These are phyloP conservation scores for Amylocarpus encephaloides DNA, from an alignment of 2,329 filamentous ascomycete genomes.

Conservation along the genomic window DNA sequence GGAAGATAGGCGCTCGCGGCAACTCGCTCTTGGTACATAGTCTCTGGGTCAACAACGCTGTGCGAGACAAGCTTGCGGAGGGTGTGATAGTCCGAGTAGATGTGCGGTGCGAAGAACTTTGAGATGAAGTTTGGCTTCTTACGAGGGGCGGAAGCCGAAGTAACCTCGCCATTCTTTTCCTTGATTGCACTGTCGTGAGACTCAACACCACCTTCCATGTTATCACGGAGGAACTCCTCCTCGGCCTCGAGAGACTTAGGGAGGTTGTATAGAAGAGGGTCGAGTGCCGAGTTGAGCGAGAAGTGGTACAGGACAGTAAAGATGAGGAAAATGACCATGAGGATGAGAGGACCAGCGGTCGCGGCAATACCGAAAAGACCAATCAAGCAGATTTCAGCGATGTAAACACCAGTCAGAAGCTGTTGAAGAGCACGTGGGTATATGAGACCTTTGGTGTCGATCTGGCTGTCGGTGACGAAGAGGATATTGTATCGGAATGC, in stretches of 20 bases:
- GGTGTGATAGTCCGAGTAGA: conserved; percentile 64
- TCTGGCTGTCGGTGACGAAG: conserved; percentile 73
- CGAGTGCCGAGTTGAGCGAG: conserved; percentile 64
- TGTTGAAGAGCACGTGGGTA: conserved; percentile 87
- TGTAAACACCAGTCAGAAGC: conserved; percentile 75
- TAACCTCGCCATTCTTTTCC: conserved; percentile 18
- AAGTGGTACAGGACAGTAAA: conserved; percentile 73
- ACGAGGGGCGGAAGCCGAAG: conserved; percentile 27
- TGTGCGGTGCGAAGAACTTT: conserved; percentile 72
- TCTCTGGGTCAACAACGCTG: conserved; percentile 37
- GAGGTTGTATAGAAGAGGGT: conserved; percentile 70
- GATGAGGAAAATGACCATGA: conserved; percentile 71
- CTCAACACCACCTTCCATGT: conserved; percentile 17
- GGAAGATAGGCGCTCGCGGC: conserved; percentile 68
- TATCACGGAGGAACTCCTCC: conserved; percentile 37
- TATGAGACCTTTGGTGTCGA: conserved; percentile 82
- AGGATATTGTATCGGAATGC: conserved; percentile 88
- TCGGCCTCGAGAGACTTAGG: conserved; percentile 64
- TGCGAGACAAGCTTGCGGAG: conserved; percentile 65
- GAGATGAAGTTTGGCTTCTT: conserved; percentile 53
- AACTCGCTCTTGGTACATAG: conserved; percentile 54
- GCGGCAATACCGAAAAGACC: conserved; percentile 71
- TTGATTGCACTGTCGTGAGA: conserved; percentile 9
- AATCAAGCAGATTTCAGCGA: conserved; percentile 75
- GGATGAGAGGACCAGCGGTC: conserved; percentile 60